Evolutionary conservation across 2,329 filamentous ascomycete genomes (phyloP), one percentile per base, ranked within the genome.

Genomic region (Sclerotinia nivalis): DNA sequence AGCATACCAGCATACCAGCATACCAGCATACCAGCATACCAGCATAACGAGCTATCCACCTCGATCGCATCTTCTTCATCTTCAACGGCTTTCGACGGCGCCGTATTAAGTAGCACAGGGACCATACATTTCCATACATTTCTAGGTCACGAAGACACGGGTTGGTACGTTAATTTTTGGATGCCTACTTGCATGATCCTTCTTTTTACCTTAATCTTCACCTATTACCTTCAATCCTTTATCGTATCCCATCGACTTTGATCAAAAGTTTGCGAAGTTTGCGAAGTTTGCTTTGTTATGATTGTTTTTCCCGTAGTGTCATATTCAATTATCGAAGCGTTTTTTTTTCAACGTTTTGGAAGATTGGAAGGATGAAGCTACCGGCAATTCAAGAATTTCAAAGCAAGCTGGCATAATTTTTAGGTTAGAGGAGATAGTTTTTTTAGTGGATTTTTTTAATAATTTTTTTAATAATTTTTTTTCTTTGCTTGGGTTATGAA

Each of bases 161-260:
- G 58, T 69, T 40, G 20, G 66, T 69, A 69, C 66, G 15, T 69
- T 12, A 47, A 64, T 62, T 64, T 43, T 54, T 55, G 49, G 47
- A 45, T 64, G 9, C 47, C 66, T 69, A 47, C 66, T 69, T 69
- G 47, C 66, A 69, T 64, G 37, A 69, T 54, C 20, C 34, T 64
- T 52, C 34, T 43, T 31, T 25, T n/a, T 47, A 20, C 25, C 45
- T 28, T 20, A 10, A 43, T 28, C 37, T 20, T 59, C 56, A 43
- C 56, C 56, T 59, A 59, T 59, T 22, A 20, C n/a, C 34, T 43
- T 43, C 56, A 9, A 59, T 25, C 56, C 37, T 62, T 62, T 37
- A 37, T 50, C 45, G 28, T 37, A 49, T 34, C 8, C 59, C 8
- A 34, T 67, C 22, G 43, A 37, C 54, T 49, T 25, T 22, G 31